These are phyloP conservation scores for Ochromonas danica DNA, from an alignment of 108 stramenopile species.

Conservation along the genomic window DNA sequence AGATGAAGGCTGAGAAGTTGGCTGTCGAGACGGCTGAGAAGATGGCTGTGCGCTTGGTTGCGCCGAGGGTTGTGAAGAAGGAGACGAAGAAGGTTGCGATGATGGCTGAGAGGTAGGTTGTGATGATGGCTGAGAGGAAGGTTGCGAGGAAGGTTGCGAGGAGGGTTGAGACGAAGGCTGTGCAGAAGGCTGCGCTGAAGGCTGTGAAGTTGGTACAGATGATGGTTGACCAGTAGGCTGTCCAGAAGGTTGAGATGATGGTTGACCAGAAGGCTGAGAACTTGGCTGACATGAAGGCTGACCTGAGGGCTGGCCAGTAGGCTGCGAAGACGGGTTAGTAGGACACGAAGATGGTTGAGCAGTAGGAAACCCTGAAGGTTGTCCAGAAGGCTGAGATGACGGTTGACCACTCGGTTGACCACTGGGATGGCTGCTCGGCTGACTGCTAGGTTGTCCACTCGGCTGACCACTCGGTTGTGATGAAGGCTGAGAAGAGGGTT, in stretches of 20 bases:
- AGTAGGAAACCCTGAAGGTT: neutral
- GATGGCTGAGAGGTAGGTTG: neutral
- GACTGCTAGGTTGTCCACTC: too few species aligned
- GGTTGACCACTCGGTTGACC: too few species aligned
- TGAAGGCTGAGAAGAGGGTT: too few species aligned
- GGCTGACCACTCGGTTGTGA: too few species aligned
- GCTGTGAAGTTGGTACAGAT: neutral
- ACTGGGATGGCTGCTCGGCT: too few species aligned
- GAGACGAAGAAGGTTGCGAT: neutral
- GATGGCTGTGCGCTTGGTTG: neutral
- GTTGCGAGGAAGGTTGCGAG: neutral
- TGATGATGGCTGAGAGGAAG: neutral
- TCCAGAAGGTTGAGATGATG: neutral
- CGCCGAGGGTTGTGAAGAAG: neutral
- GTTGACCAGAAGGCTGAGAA: neutral
- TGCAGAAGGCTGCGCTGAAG: neutral
- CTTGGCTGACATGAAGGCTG: neutral
- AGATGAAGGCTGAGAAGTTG: neutral
- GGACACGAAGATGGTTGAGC: neutral
- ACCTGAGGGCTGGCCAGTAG: neutral
- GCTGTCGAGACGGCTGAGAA: neutral
- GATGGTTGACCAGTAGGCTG: neutral
- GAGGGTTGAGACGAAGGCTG: neutral
- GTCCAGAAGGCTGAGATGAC: neutral
- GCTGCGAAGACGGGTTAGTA: neutral